Conservation (phyloP, 1,284 basidiomycete species). For the Macrocybe sp. region DNA sequence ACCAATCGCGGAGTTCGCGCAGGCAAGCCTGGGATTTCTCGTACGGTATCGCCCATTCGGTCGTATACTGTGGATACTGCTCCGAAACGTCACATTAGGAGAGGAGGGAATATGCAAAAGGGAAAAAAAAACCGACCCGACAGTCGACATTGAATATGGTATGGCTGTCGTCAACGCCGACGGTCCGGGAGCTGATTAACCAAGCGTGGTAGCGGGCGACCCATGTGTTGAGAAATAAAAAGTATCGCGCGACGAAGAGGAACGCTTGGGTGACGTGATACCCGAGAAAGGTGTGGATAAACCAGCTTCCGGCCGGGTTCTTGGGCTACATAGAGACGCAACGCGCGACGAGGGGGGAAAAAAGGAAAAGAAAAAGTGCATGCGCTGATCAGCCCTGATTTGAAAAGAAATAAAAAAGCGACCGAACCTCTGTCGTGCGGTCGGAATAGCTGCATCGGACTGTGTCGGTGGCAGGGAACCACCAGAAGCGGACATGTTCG, state of each 20-base stretch:
- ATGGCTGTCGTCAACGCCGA: slow-evolving; percentile 69
- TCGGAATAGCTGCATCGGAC: slow-evolving; percentile 75
- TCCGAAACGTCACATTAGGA: slow-evolving; percentile 1
- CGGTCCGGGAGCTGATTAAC: slow-evolving; percentile 45
- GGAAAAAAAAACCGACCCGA: slow-evolving; percentile 42
- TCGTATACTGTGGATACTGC: slow-evolving; percentile 84
- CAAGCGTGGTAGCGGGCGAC: slow-evolving; percentile 55
- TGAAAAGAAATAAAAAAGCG: background rate
- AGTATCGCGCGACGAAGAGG: slow-evolving; percentile 65
- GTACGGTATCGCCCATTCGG: slow-evolving; percentile 90
- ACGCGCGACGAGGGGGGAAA: background rate
- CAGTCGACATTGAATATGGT: slow-evolving; percentile 84
- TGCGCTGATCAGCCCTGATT: slow-evolving; percentile 6
- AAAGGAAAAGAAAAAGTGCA: background rate
- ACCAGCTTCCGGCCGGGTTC: slow-evolving; percentile 53
- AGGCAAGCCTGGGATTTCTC: slow-evolving; percentile 63
- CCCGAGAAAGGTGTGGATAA: slow-evolving; percentile 65
- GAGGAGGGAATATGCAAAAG: slow-evolving; percentile 13
- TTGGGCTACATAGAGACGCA: slow-evolving; percentile 23
- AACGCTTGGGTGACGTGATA: slow-evolving; percentile 79
- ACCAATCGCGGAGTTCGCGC: slow-evolving; percentile 70
- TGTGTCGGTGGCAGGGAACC: slow-evolving; percentile 82
- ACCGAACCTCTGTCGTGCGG: slow-evolving; percentile 71
- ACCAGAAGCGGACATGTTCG: slow-evolving; percentile 92
- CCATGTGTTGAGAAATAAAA: slow-evolving; percentile 49